phyloP scores from a whole-genome alignment of 768 basidiomycete species.

The Vishniacozyma victoriae region DNA sequence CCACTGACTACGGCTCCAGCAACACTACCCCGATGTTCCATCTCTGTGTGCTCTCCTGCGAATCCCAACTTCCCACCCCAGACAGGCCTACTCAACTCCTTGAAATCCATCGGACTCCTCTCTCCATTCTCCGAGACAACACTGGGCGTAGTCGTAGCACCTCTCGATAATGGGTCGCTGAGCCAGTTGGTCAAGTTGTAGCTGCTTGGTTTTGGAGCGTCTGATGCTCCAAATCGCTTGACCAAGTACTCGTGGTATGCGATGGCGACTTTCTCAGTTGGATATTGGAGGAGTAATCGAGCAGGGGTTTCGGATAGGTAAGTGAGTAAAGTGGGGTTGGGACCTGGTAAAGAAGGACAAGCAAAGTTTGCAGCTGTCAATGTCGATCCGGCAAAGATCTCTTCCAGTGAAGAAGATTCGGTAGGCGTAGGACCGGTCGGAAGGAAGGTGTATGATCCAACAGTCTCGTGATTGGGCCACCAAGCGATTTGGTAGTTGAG shows the following conservation, averaged over 20 bases:
- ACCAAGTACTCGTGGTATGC: slow-evolving; percentile 36
- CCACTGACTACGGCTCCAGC: slow-evolving; percentile 48
- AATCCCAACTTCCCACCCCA: slow-evolving; percentile 47
- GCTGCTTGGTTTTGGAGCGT: slow-evolving; percentile 11
- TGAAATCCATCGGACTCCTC: slow-evolving; percentile 47
- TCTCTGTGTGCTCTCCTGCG: slow-evolving; percentile 51
- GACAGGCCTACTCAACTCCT: slow-evolving; percentile 43
- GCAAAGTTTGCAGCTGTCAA: slow-evolving; percentile 35
- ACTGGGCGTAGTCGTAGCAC: slow-evolving; percentile 47
- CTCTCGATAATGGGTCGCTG: slow-evolving; percentile 42
- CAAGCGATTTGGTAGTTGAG: slow-evolving; percentile 36
- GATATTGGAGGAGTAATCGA: slow-evolving; percentile 18
- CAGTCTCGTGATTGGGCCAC: slow-evolving; percentile 35
- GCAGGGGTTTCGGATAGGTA: slow-evolving; percentile 43
- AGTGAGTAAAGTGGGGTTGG: slow-evolving; percentile 34
- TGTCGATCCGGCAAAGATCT: slow-evolving; percentile 33
- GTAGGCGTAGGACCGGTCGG: slow-evolving; percentile 19
- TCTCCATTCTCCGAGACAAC: slow-evolving; percentile 23
- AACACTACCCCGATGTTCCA: slow-evolving; percentile 48
- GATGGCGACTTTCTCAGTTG: slow-evolving; percentile 20
- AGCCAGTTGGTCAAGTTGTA: slow-evolving; percentile 45
- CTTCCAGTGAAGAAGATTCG: slow-evolving; percentile 16
- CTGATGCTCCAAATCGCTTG: slow-evolving; percentile 13
- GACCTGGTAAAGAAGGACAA: slow-evolving; percentile 13
- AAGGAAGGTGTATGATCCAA: slow-evolving; percentile 42